Percentiles rank a stretch among this genome's conserved stretches.
Evolutionary conservation across 345 rosid species (phyloP).

Genomic region (Gossypium raimondii): DNA sequence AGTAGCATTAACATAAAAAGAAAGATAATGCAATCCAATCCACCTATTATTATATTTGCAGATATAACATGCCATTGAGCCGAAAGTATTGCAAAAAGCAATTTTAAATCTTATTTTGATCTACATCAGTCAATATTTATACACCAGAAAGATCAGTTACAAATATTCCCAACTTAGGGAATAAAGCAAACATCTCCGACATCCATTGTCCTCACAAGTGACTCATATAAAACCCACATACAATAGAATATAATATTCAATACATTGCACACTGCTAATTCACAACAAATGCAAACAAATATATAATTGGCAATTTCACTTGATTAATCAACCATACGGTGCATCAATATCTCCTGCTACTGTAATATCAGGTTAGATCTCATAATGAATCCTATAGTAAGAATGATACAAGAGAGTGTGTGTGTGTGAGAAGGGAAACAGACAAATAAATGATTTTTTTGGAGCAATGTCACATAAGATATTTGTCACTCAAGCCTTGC

Average conservation of each 20-base stretch:
- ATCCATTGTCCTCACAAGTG: slow-evolving; percentile 13
- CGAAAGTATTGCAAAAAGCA: slow-evolving; percentile 21
- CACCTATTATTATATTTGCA: slow-evolving; percentile 9
- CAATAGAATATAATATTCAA: background rate
- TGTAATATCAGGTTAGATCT: no score
- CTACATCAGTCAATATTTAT: slow-evolving; percentile 22
- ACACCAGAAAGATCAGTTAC: slow-evolving; percentile 22
- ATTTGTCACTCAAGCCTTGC: background rate
- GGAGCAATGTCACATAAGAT: background rate
- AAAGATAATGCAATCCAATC: slow-evolving; percentile 14
- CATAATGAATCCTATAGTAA: slow-evolving; percentile 2
- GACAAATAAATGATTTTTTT: background rate
- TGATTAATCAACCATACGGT: background rate
- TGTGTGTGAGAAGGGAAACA: background rate
- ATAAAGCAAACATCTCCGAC: slow-evolving; percentile 18
- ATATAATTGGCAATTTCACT: background rate
- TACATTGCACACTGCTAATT: slow-evolving; percentile 15
- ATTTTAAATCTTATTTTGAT: slow-evolving; percentile 24
- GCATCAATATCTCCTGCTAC: background rate
- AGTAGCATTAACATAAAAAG: background rate
- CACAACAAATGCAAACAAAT: background rate
- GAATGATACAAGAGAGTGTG: background rate
- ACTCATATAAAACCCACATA: no score
- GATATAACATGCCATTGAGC: slow-evolving; percentile 18
- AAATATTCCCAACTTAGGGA: slow-evolving; percentile 19